These are phyloP conservation scores for Globisporangium paddicum DNA, from an alignment of 352 stramenopile species.

Conservation along the genomic window DNA sequence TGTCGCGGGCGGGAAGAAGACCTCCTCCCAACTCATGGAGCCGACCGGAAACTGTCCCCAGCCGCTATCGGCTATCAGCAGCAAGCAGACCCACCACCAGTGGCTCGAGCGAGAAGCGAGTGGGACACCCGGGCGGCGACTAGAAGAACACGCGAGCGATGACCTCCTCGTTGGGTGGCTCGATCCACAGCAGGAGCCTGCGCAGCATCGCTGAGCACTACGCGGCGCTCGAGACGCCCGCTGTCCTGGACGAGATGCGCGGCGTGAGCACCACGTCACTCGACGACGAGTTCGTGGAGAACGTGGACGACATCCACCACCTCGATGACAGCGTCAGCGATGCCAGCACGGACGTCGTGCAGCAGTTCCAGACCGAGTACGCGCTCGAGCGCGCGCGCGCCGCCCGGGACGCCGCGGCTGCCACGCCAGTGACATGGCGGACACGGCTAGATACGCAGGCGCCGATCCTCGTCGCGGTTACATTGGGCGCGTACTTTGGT, in stretches of 20 bases:
- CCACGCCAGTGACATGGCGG: not conserved
- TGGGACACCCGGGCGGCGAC: not conserved
- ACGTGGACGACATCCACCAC: slow-evolving; percentile 19
- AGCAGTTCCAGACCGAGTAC: slow-evolving; percentile 2
- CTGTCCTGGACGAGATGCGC: slow-evolving; percentile 7
- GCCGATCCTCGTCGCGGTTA: slow-evolving; percentile 31
- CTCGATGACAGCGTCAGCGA: slow-evolving; percentile 11
- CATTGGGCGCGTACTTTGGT: slow-evolving; percentile 42
- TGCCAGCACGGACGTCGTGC: slow-evolving; percentile 1
- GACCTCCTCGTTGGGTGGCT: not conserved
- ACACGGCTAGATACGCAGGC: slow-evolving; percentile 25
- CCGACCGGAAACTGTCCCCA: slow-evolving; percentile 7
- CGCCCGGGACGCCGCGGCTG: not conserved
- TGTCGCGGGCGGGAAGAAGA: not conserved
- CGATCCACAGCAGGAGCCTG: slow-evolving; percentile 23
- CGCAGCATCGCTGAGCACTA: slow-evolving; percentile 46
- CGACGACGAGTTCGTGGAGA: slow-evolving; percentile 19
- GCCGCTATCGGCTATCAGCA: not conserved
- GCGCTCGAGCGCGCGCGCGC: slow-evolving; percentile 2
- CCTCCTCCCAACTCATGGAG: slow-evolving; percentile 3
- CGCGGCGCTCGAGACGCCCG: slow-evolving; percentile 23
- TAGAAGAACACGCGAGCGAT: not conserved
- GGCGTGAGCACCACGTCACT: slow-evolving; percentile 28
- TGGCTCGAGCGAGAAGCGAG: not conserved
- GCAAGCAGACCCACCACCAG: not conserved